Evolutionary conservation across 176 grass and related monocot species (phyloP).

Genomic region (Alopecurus myosuroides): DNA sequence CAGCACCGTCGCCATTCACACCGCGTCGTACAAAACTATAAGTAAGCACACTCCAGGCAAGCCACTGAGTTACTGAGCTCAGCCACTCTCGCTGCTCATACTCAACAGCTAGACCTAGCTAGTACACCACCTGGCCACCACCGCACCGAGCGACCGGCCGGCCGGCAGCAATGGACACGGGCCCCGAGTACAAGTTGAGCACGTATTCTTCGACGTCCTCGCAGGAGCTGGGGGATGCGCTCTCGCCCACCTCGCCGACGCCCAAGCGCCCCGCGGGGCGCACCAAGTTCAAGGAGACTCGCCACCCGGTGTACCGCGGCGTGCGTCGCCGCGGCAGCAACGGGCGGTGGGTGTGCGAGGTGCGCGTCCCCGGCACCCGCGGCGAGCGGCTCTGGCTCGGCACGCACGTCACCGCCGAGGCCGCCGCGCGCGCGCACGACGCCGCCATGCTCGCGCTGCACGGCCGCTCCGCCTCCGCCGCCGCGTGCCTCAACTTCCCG

Average conservation of each 20-base stretch:
- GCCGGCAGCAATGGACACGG: conserved; percentile 18
- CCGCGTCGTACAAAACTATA: background rate
- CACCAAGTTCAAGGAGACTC: conserved; percentile 87
- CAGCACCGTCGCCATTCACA: background rate
- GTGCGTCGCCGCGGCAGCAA: conserved; percentile 51
- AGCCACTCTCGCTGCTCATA: background rate
- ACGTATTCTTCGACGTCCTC: background rate
- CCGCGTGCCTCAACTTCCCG: conserved; percentile 48
- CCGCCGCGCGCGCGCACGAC: conserved; percentile 72
- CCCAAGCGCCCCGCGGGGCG: conserved; percentile 65
- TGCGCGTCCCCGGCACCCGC: conserved; percentile 51
- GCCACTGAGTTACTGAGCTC: background rate
- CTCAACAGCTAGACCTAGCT: background rate
- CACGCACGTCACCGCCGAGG: conserved; percentile 56
- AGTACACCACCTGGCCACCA: background rate
- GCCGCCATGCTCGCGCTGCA: conserved; percentile 39
- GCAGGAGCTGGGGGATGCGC: background rate
- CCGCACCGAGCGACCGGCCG: background rate
- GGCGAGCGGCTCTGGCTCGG: conserved; percentile 74
- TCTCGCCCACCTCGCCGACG: background rate
- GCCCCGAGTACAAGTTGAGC: background rate
- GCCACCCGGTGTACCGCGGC: conserved; percentile 77
- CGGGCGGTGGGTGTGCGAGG: conserved; percentile 74
- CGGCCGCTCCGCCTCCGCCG: background rate
- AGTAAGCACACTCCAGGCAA: background rate